Conservation (phyloP, 148 eudicot genomes). For the Arctostaphylos glauca region DNA sequence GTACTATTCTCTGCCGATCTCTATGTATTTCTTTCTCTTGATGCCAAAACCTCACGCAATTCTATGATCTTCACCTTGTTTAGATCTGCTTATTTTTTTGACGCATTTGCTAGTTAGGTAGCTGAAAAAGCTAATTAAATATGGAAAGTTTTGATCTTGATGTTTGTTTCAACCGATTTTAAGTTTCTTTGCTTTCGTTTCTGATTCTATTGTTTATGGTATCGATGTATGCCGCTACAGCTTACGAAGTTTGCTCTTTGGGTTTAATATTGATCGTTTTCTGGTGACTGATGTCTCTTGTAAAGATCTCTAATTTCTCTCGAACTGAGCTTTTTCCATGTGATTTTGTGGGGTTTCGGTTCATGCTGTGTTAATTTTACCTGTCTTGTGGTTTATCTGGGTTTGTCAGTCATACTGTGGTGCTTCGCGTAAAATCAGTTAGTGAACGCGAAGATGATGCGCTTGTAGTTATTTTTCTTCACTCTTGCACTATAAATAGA, state of each 20-base stretch:
- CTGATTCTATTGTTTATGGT: neutral
- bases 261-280: neutral
- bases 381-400: neutral
- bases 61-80: neutral
- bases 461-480: neutral
- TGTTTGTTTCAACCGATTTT: neutral
- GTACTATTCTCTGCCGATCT: slow-evolving; percentile 23
- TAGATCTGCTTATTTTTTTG: neutral
- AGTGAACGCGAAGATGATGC: neutral
- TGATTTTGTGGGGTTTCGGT: neutral
- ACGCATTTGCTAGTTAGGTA: neutral
- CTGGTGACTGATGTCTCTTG: neutral
- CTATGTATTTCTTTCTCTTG: neutral
- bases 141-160: neutral
- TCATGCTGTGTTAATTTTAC: neutral
- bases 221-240: neutral
- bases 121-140: neutral
- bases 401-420: neutral
- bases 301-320: neutral
- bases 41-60: neutral
- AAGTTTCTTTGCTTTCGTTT: neutral
- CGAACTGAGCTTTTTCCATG: neutral
- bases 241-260: neutral
- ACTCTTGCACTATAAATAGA: neutral
- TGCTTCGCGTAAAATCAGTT: too few relatives aligned